Conservation (phyloP, 495 filamentous ascomycete genomes). For the Trichoderma asperelloides region DNA sequence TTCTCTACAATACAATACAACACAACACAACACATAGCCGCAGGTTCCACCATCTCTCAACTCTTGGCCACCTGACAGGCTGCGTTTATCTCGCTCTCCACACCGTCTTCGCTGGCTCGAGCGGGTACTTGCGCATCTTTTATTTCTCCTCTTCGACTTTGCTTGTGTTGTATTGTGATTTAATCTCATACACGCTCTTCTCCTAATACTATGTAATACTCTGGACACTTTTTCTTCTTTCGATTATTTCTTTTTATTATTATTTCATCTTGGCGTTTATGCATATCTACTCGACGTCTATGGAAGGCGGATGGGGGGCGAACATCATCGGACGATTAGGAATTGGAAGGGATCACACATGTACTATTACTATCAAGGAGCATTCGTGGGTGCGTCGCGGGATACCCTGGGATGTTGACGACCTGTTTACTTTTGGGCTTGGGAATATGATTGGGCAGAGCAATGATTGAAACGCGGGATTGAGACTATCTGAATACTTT, state of each 20-base stretch:
- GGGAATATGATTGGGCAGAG: slow-evolving; percentile 1
- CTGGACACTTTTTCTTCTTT: background rate
- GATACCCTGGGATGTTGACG: slow-evolving; percentile 8
- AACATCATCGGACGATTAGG: background rate
- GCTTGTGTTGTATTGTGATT: background rate
- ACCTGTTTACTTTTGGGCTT: background rate
- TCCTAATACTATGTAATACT: background rate
- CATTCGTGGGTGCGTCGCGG: slow-evolving; percentile 6
- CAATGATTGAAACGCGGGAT: slow-evolving; percentile 6
- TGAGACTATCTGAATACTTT: background rate
- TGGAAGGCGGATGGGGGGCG: background rate
- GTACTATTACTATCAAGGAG: slow-evolving; percentile 3
- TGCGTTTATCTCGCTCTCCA: background rate
- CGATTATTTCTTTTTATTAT: background rate
- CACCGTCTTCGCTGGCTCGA: slow-evolving; percentile 6
- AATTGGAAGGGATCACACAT: background rate
- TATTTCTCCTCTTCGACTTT: background rate
- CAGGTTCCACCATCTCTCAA: slow-evolving; percentile 1
- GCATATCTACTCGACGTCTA: background rate
- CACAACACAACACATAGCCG: background rate
- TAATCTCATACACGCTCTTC: background rate
- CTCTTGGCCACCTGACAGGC: background rate
- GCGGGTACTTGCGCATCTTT: background rate
- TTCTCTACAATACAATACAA: background rate
- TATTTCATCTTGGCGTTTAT: background rate